phyloP scores from a whole-genome alignment of 1,284 basidiomycete genomes.

The Mycosarcoma maydis region DNA sequence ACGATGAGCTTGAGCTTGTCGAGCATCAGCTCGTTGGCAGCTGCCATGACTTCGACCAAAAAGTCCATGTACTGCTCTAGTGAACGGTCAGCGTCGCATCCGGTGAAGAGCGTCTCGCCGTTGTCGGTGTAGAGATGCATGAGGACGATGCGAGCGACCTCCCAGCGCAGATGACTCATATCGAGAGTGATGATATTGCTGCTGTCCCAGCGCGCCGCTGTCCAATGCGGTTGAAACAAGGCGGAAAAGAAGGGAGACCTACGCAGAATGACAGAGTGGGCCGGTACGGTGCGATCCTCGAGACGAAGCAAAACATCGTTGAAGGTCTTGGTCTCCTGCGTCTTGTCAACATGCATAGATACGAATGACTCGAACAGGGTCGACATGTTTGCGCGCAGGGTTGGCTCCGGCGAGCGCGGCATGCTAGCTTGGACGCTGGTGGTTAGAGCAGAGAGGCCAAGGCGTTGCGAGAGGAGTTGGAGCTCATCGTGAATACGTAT shows the following conservation, averaged over 20 bases:
- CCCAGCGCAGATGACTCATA: conserved; percentile 80
- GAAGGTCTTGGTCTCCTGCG: conserved; percentile 20
- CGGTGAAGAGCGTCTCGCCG: conserved; percentile 76
- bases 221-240: conserved; percentile 89
- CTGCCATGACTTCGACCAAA: conserved; percentile 85
- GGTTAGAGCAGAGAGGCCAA: conserved; percentile 69
- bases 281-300: conserved; percentile 75
- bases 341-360: conserved; percentile 11
- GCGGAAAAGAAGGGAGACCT: conserved; percentile 85
- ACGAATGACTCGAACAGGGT: conserved; percentile 68
- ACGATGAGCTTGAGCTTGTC: conserved; percentile 86
- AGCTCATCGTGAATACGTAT: conserved; percentile 73
- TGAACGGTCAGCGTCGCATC: conserved; percentile 66
- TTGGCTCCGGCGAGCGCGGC: conserved; percentile 68
- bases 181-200: conserved; percentile 74
- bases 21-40: conserved; percentile 87
- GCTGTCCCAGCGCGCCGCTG: conserved; percentile 72
- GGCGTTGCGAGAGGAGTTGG: conserved; percentile 70
- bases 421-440: conserved; percentile 68
- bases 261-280: conserved; percentile 80
- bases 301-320: conserved; percentile 82
- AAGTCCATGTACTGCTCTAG: conserved; percentile 85
- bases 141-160: conserved; percentile 80
- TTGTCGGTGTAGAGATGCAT: conserved; percentile 81
- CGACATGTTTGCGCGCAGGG: conserved; percentile 71